phyloP scores from a whole-genome alignment of 1,284 basidiomycete species.

The Heterobasidion occidentale region DNA sequence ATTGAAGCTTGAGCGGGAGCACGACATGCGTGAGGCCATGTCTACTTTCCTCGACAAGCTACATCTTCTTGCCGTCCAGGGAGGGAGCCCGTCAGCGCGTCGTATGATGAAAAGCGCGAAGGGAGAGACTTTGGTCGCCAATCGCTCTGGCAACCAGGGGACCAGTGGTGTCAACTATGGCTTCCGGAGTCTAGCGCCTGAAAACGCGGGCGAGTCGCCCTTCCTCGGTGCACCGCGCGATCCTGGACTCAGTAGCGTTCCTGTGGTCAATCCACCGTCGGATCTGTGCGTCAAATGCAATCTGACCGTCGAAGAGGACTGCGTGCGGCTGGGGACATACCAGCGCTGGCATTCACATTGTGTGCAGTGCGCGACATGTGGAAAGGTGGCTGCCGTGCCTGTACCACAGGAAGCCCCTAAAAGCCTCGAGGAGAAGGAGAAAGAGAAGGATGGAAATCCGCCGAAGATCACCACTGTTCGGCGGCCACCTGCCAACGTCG shows the following conservation, averaged over 20 bases:
- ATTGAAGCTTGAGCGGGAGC: conserved; percentile 90
- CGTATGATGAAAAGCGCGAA: conserved; percentile 61
- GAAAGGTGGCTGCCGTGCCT: conserved; percentile 65
- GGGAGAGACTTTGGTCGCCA: conserved; percentile 43
- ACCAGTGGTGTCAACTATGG: conserved; percentile 82
- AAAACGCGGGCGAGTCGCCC: conserved; percentile 82
- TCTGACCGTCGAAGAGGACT: conserved; percentile 95
- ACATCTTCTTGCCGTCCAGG: conserved; percentile 84
- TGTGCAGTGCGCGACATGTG: conserved; percentile 77
- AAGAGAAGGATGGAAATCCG: conserved; percentile 36
- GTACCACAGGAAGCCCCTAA: conserved; percentile 39
- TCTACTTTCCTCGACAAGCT: conserved; percentile 87
- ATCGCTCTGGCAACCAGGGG: conserved; percentile 45
- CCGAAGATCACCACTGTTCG: conserved; percentile 55
- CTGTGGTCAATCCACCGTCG: conserved; percentile 61
- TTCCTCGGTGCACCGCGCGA: conserved; percentile 43
- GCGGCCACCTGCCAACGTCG: conserved; percentile 72
- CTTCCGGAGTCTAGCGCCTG: conserved; percentile 82
- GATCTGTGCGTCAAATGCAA: conserved; percentile 90
- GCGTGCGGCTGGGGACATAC: conserved; percentile 87
- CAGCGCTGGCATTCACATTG: conserved; percentile 96
- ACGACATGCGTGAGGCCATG: conserved; percentile 78
- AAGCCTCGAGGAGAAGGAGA: conserved; percentile 29
- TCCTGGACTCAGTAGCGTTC: conserved; percentile 35
- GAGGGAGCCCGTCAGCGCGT: conserved; percentile 72